Base-by-base conservation (phyloP, 31 red algal genomes). In the Endocladia muricata region DNA sequence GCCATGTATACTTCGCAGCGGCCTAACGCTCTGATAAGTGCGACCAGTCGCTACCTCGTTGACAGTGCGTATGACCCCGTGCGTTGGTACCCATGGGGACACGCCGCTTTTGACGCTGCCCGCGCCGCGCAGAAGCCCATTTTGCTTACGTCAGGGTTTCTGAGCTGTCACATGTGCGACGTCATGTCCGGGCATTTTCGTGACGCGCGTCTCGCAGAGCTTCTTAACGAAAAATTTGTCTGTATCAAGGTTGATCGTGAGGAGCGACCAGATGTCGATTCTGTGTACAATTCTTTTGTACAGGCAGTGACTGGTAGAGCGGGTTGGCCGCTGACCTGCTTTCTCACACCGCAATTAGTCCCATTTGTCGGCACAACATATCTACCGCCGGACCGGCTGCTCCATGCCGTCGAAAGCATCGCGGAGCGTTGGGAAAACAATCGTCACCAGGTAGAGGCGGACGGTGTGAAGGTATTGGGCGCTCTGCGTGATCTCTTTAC, bases 181-280 rank as follows among this genome's bases (percentile, higher is more conserved):
- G 87, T 91, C 8, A 91, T 88, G 80, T 73, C 61, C 7, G 65
- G 78, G 15, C 74, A 86, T 61, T 95, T 89, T 61, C 42, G 78
- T 15, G 85, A 95, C 64, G 61, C 85, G 7, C 68, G 63, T 0
- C 42, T 95, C 33, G 92, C 92, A 23, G 17, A 17, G 1, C 34
- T 88, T 37, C 79, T 95, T 23, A 95, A 95, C 42, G 44, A 74
- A 57, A 64, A 56, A 5, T 95, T 95, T 54, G 68, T 95, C 36
- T 78, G 84, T 39, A 78, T 95, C 15, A 95, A 95, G 67, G 86
- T 95, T 58, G 92, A 95, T 63, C 83, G 92, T 41, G 92, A 95
- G 68, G 92, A 95, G 34, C 85, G 92, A 30, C 92, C 92, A 15
- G 92, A 95, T 37, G 84, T 95, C n/a, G 92, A 95, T 55, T 76